Conservation (phyloP, 352 stramenopile genomes). For the Albugo laibachii region DNA sequence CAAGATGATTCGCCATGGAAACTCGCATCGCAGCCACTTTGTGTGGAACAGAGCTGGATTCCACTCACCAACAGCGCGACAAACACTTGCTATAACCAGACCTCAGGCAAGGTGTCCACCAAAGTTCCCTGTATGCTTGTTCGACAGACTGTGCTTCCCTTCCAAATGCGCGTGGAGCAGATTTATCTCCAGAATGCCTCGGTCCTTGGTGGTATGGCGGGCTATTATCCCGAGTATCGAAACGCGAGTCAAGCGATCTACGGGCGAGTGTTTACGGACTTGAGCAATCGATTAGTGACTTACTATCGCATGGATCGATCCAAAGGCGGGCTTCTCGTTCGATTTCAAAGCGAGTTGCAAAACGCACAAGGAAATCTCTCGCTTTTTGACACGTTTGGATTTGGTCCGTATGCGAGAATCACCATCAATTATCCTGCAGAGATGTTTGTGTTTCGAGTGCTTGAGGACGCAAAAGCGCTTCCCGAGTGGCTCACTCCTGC, state of each 20-base stretch:
- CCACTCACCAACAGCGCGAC: constrained; percentile 12
- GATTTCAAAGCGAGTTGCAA: constrained; percentile 37
- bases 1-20: constrained; percentile 39
- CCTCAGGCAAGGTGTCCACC: constrained; percentile 2
- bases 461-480: constrained; percentile 25
- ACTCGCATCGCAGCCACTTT: constrained; percentile 42
- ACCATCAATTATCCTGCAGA: constrained; percentile 59
- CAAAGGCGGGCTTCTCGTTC: constrained; percentile 38
- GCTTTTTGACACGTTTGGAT: constrained; percentile 22
- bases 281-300: constrained; percentile 35
- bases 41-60: constrained; percentile 60
- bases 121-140: constrained; percentile 41
- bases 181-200: constrained; percentile 23
- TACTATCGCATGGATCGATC: constrained; percentile 67
- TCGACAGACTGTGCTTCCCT: constrained; percentile 46
- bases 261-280: constrained; percentile 41
- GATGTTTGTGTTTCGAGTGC: constrained; percentile 47
- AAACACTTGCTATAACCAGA: neutral
- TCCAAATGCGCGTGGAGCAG: constrained; percentile 49
- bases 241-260: constrained; percentile 34
- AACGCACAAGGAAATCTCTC: constrained; percentile 59
- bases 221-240: constrained; percentile 24
- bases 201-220: constrained; percentile 50
- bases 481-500: constrained; percentile 43
- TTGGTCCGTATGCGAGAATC: constrained; percentile 34